Evolutionary conservation across 2,329 filamentous ascomycete genomes (phyloP).

Genomic region (Microsporum audouinii): DNA sequence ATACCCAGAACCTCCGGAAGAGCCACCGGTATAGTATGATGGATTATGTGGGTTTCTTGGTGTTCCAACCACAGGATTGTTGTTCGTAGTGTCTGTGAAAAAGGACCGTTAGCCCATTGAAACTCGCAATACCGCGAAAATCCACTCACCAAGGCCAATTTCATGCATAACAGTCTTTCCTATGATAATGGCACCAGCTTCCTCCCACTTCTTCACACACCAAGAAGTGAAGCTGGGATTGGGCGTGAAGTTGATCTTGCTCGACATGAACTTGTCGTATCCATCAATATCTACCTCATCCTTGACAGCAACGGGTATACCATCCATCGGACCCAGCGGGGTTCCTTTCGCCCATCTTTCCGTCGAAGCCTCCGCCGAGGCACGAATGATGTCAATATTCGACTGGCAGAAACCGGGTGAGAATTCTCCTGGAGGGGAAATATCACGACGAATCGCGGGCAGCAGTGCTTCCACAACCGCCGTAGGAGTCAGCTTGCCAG

Average conservation of each 20-base stretch:
- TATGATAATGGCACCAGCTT: slow-evolving; percentile 62
- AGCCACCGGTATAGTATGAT: slow-evolving; percentile 68
- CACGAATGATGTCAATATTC: slow-evolving; percentile 50
- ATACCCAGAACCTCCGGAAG: slow-evolving; percentile 65
- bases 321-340: slow-evolving; percentile 60
- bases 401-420: slow-evolving; percentile 62
- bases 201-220: slow-evolving; percentile 59
- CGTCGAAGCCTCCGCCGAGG: slow-evolving; percentile 62
- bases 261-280: slow-evolving; percentile 56
- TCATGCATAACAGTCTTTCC: slow-evolving; percentile 75
- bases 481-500: slow-evolving; percentile 57
- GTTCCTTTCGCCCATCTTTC: slow-evolving; percentile 57
- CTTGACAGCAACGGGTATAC: slow-evolving; percentile 73
- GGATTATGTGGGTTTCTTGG: slow-evolving; percentile 67
- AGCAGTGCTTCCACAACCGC: slow-evolving; percentile 61
- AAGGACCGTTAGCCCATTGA: background rate
- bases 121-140: background rate
- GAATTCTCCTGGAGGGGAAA: slow-evolving; percentile 46
- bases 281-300: slow-evolving; percentile 65
- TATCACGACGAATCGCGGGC: slow-evolving; percentile 54
- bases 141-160: slow-evolving; percentile 51
- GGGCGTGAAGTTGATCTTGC: slow-evolving; percentile 46
- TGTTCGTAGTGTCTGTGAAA: slow-evolving; percentile 59
- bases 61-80: slow-evolving; percentile 64
- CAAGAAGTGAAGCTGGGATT: slow-evolving; percentile 49